Percentiles rank a stretch among this genome's conserved stretches.
phyloP scores from a whole-genome alignment of 2,329 filamentous ascomycete species.

The Hypoxylon sp. region DNA sequence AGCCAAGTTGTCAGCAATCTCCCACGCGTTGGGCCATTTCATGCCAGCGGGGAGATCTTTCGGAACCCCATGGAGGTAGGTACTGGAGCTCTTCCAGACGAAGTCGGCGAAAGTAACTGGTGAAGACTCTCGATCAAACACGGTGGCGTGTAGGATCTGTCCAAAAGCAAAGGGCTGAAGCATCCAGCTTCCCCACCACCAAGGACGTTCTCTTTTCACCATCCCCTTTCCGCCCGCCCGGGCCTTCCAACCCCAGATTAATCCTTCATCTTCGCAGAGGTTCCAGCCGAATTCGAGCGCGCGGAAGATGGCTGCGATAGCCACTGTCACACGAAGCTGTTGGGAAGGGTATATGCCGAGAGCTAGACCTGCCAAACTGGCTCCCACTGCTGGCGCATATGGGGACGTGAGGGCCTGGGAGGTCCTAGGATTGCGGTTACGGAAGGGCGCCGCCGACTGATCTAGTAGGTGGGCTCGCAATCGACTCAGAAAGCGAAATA shows the following conservation, averaged over 20 bases:
- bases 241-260: slow-evolving; percentile 71
- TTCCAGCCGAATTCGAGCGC: slow-evolving; percentile 92
- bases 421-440: slow-evolving; percentile 84
- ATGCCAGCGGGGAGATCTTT: slow-evolving; percentile 74
- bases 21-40: slow-evolving; percentile 80
- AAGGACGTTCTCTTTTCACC: slow-evolving; percentile 76
- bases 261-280: slow-evolving; percentile 80
- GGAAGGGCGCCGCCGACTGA: slow-evolving; percentile 84
- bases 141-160: slow-evolving; percentile 81
- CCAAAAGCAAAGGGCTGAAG: slow-evolving; percentile 82
- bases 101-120: slow-evolving; percentile 60
- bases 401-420: slow-evolving; percentile 82
- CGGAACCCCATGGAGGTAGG: slow-evolving; percentile 84
- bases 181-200: slow-evolving; percentile 90
- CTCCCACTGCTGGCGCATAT: slow-evolving; percentile 90
- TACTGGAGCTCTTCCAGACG: slow-evolving; percentile 79
- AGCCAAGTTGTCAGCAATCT: slow-evolving; percentile 85
- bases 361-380: slow-evolving; percentile 86
- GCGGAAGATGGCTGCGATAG: slow-evolving; percentile 85
- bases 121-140: slow-evolving; percentile 81
- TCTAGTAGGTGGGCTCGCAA: slow-evolving; percentile 84
- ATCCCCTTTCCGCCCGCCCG: slow-evolving; percentile 59
- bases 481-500: slow-evolving; percentile 90
- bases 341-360: slow-evolving; percentile 79
- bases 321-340: slow-evolving; percentile 78